A percentile compares a stretch with the other conserved stretches of the same genome.
These are phyloP conservation scores for Dipsacomyces acuminosporus DNA, from an alignment of 371 early-diverging fungal species.

Conservation along the genomic window DNA sequence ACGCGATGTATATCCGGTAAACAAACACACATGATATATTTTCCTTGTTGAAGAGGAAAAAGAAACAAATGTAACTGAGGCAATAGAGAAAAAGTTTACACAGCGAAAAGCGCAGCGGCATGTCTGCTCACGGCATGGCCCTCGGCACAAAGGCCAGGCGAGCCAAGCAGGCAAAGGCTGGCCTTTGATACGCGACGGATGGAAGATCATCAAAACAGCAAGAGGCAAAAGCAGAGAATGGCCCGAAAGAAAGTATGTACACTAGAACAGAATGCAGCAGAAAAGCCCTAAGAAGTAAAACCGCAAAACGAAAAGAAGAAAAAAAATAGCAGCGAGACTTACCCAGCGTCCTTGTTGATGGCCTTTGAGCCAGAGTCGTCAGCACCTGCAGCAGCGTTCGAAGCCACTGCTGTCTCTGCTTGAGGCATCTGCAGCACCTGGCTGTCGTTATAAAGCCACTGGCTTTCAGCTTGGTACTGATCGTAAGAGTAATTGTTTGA, in stretches of 20 bases:
- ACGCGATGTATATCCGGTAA: no score
- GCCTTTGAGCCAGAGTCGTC: not conserved
- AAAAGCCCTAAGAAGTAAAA: constrained; percentile 11
- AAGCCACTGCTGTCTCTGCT: constrained; percentile 1
- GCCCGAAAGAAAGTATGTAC: constrained; percentile 1
- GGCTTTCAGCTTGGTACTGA: constrained; percentile 14
- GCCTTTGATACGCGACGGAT: no score
- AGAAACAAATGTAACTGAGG: no score
- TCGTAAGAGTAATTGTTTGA: constrained; percentile 7
- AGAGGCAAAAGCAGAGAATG: not conserved
- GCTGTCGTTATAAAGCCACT: constrained; percentile 38
- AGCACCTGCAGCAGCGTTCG: not conserved
- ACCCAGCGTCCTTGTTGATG: constrained; percentile 55
- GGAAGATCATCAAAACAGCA: no score
- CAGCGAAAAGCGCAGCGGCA: no score
- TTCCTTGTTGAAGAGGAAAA: no score
- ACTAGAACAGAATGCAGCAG: constrained; percentile 5
- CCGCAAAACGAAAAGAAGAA: constrained; percentile 23
- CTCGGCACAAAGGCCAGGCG: no score
- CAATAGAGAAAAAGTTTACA: no score
- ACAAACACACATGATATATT: no score
- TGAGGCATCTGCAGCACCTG: constrained; percentile 21
- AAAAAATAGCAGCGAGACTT: constrained; percentile 37
- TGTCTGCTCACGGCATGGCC: no score
- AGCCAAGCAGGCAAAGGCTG: no score